Percentiles rank a stretch among this genome's conserved stretches.
These are phyloP conservation scores for Mycosarcoma mackinlayi DNA, from an alignment of 1,284 basidiomycete genomes.

Conservation along the genomic window DNA sequence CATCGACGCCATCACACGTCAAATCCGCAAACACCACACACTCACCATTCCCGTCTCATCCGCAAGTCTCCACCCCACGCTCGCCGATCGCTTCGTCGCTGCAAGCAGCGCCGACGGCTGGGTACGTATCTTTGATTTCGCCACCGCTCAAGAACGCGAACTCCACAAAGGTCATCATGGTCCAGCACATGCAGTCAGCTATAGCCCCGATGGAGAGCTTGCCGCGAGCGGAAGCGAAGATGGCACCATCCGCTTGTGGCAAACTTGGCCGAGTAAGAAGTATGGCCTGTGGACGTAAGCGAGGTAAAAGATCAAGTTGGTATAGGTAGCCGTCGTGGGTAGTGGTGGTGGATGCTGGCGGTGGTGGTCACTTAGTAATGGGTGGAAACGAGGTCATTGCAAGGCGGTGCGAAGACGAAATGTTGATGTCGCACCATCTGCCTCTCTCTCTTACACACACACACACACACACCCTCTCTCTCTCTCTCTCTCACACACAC, in stretches of 20 bases:
- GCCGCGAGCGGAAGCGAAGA: conserved; percentile 93
- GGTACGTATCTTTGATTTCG: conserved; percentile 90
- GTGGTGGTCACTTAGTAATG: no score
- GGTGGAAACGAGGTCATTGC: no score
- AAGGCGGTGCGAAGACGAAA: no score
- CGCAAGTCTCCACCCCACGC: conserved; percentile 88
- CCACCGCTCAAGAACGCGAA: conserved; percentile 86
- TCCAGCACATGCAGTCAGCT: conserved; percentile 92
- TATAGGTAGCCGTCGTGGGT: no score
- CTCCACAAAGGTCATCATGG: conserved; percentile 97
- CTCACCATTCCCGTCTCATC: conserved; percentile 77
- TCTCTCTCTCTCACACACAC: no score
- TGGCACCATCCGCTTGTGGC: conserved; percentile 91
- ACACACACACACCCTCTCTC: no score
- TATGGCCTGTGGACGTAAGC: conserved; percentile 83
- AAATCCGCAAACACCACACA: conserved; percentile 48
- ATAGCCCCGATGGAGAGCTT: conserved; percentile 96
- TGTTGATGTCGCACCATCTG: no score
- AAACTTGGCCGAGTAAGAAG: conserved; percentile 88
- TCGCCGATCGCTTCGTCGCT: conserved; percentile 89
- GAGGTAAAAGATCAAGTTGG: no score
- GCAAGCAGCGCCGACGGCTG: conserved; percentile 92
- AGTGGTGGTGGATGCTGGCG: neutral
- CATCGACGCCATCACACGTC: conserved; percentile 67
- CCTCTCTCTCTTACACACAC: no score